phyloP scores from a whole-genome alignment of 2,329 filamentous ascomycete species.

The Akanthomyces uredinophilus region DNA sequence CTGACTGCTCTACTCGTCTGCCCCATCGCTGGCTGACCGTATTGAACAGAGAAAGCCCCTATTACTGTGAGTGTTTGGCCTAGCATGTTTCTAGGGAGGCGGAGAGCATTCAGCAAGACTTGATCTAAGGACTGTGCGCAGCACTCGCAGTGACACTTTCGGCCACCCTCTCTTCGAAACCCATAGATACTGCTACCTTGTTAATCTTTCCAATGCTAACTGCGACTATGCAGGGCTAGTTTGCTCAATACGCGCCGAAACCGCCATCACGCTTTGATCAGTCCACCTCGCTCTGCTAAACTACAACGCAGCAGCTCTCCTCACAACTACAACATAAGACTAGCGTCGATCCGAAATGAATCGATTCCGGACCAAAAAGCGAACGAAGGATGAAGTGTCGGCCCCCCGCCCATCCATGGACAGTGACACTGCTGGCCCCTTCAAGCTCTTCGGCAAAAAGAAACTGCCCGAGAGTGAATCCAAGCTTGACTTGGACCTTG shows the following conservation, averaged over 20 bases:
- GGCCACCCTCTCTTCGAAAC: too few species aligned
- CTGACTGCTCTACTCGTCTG: neutral
- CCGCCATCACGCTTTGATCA: neutral
- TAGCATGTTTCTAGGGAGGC: neutral
- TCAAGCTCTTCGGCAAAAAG: constrained; percentile 53
- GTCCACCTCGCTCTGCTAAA: neutral
- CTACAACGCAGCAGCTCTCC: neutral
- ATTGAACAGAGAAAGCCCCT: neutral
- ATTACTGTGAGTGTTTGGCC: neutral
- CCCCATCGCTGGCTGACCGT: neutral
- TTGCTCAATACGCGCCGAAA: neutral
- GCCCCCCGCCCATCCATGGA: constrained; percentile 48
- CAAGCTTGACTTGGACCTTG: constrained; percentile 66
- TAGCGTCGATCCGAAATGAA: constrained; percentile 53
- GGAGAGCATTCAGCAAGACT: neutral
- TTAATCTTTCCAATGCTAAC: neutral
- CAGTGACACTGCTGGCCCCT: constrained; percentile 47
- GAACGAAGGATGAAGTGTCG: constrained; percentile 53
- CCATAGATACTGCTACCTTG: neutral
- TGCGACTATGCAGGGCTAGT: neutral
- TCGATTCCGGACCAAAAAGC: constrained; percentile 70
- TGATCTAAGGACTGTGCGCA: neutral
- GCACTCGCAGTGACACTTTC: neutral
- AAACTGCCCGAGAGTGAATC: constrained; percentile 51
- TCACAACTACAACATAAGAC: neutral